A percentile compares a stretch with the other conserved stretches of the same genome.
Evolutionary conservation across 768 basidiomycete genomes (phyloP).

Genomic region (Tylopilus subfusipes): DNA sequence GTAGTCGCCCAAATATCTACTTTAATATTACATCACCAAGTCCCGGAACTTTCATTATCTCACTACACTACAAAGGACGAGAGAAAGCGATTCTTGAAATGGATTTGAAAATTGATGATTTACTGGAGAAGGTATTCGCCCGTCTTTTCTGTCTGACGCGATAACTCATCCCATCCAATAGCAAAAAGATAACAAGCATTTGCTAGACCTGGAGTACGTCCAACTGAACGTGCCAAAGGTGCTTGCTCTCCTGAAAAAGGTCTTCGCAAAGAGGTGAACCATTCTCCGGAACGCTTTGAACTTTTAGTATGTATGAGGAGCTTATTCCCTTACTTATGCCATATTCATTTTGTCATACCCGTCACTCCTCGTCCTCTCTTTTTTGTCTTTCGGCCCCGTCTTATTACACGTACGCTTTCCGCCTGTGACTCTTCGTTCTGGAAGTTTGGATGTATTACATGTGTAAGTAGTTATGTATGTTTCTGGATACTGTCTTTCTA

Average conservation of each 20-base stretch:
- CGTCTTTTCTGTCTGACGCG: not conserved
- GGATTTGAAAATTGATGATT: conserved; percentile 98
- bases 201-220: conserved; percentile 96
- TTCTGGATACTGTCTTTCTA: conserved; percentile 36
- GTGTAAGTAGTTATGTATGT: conserved; percentile 35
- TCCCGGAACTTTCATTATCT: conserved; percentile 98
- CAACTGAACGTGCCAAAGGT: conserved; percentile 97
- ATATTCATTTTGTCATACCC: conserved; percentile 35
- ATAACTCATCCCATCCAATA: conserved; percentile 36
- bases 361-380: conserved; percentile 19
- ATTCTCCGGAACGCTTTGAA: conserved; percentile 1
- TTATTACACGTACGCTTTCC: conserved; percentile 19
- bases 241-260: conserved; percentile 87
- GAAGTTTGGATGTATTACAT: conserved; percentile 34
- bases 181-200: conserved; percentile 99
- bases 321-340: conserved; percentile 31
- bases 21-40: conserved; percentile 98
- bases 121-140: conserved; percentile 83
- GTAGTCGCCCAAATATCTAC: conserved; percentile 94
- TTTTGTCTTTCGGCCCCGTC: conserved; percentile 6
- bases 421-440: conserved; percentile 29
- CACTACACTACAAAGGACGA: conserved; percentile 96
- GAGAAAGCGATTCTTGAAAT: conserved; percentile 99
- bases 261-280: conserved; percentile 79
- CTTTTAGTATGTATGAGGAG: conserved; percentile 15